Evolutionary conservation across 202 grass and related monocot species (phyloP).

Genomic region (Digitaria exilis): DNA sequence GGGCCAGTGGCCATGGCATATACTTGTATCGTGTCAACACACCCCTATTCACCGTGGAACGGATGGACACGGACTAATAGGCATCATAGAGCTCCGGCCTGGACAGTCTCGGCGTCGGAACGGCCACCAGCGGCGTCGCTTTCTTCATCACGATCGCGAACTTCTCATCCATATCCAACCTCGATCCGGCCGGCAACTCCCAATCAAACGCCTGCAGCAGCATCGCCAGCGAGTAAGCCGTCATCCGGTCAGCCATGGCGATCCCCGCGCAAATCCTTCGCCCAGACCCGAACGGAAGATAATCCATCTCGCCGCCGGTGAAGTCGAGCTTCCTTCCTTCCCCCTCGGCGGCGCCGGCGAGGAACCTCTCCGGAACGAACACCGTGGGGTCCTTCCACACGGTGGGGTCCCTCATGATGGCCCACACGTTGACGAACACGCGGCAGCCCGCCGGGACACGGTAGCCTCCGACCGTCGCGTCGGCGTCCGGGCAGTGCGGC

Average conservation of each 20-base stretch:
- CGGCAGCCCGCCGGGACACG: slow-evolving; percentile 54
- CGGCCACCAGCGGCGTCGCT: slow-evolving; percentile 54
- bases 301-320: slow-evolving; percentile 51
- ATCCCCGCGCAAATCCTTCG: slow-evolving; percentile 69
- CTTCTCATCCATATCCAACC: slow-evolving; percentile 47
- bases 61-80: background rate
- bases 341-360: background rate
- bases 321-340: slow-evolving; percentile 45
- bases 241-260: slow-evolving; percentile 61
- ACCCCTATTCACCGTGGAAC: background rate
- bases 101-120: slow-evolving; percentile 55
- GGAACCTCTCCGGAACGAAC: slow-evolving; percentile 73
- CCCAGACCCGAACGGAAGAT: slow-evolving; percentile 64
- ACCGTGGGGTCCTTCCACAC: slow-evolving; percentile 57
- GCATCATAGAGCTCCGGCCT: slow-evolving; percentile 42
- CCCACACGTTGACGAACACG: slow-evolving; percentile 84
- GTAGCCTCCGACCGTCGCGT: slow-evolving; percentile 43
- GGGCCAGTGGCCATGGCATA: no score
- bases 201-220: slow-evolving; percentile 61
- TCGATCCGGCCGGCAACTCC: slow-evolving; percentile 44
- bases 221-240: slow-evolving; percentile 52
- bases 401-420: slow-evolving; percentile 60
- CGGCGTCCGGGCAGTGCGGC: slow-evolving; percentile 61
- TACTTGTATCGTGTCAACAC: background rate
- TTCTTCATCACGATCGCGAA: slow-evolving; percentile 78